Base-by-base conservation (phyloP, 2,329 filamentous ascomycete species). In the Beauveria bassiana region DNA sequence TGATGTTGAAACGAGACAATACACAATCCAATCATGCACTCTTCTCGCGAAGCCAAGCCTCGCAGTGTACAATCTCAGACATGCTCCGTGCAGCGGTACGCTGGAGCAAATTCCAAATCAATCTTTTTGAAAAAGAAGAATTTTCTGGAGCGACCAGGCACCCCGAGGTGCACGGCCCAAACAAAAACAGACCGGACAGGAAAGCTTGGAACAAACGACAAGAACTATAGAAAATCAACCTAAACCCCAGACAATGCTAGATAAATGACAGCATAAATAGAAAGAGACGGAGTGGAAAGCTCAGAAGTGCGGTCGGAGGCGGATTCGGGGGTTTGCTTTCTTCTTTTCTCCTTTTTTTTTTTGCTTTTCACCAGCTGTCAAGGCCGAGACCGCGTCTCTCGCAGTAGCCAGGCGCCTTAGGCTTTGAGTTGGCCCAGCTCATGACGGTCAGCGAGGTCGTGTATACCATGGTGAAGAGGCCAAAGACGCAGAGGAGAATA, bases 401-500 rank as follows among this genome's bases (percentile, higher is more conserved):
- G 65, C 83, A 86, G 70, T 86, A 85, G 60, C 80, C 80, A 0
- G 83, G 82, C 8, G 73, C 68, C 62, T 71, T 72, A 16, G 78
- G 75, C 16, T 74, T 75, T 5, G 86, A 85, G 56, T 79, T 81
- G 7, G 90, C 85, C 96, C 95, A 99, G 74, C 90, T 96, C 71
- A 88, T 83, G 53, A 97, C 78, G 0, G 95, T 99, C 68, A 98
- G 78, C 42, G 83, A 81, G 0, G 95, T 98, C 0, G 95, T 96
- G 74, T 99, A 99, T 6, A 84, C 84, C 89, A 98, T 99, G 68
- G 91, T 91, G 20, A 92, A 74, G 59, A 93, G 77, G 8, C 95
- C 95, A 69, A 98, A 91, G 62, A 92, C 77, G 68, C 91, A 89
- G 42, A 99, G 85, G 0, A 79, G 66, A 46, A 97, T 79, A 68